These are phyloP conservation scores for Colletotrichum higginsianum DNA, from an alignment of 2,329 filamentous ascomycete species.

Conservation along the genomic window DNA sequence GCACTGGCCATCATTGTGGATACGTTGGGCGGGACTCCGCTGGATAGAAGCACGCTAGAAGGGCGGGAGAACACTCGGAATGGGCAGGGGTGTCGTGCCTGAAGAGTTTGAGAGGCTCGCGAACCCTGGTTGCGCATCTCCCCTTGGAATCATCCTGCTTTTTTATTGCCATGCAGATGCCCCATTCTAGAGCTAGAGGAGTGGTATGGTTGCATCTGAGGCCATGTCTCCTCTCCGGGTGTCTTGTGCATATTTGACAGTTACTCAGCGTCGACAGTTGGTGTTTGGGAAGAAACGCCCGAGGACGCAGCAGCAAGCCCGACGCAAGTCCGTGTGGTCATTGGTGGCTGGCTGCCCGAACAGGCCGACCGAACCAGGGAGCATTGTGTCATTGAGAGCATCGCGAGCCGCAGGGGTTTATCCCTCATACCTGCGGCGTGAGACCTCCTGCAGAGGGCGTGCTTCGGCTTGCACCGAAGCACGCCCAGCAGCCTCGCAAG, in stretches of 20 bases:
- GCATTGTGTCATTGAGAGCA: neutral
- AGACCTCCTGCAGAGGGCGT: slow-evolving; percentile 2
- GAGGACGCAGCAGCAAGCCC: neutral
- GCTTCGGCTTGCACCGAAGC: neutral
- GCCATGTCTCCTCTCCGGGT: neutral
- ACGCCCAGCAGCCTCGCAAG: neutral
- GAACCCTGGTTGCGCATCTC: neutral
- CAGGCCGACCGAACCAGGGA: neutral
- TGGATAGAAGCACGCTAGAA: slow-evolving; percentile 35
- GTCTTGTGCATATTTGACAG: neutral
- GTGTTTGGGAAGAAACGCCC: neutral
- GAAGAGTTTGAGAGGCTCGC: slow-evolving; percentile 8
- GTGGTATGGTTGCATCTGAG: neutral
- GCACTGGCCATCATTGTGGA: neutral
- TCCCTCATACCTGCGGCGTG: neutral
- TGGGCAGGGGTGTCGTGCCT: neutral
- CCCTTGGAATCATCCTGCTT: neutral
- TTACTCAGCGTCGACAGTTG: neutral
- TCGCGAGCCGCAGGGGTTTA: neutral
- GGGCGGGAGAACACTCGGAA: slow-evolving; percentile 20
- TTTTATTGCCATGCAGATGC: neutral
- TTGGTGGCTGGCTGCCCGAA: neutral
- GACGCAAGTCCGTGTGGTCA: slow-evolving; percentile 5
- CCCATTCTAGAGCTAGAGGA: too few relatives aligned
- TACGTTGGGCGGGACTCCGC: neutral